These are phyloP conservation scores for Rosa persica DNA, from an alignment of 306 rosid genomes.

Conservation along the genomic window DNA sequence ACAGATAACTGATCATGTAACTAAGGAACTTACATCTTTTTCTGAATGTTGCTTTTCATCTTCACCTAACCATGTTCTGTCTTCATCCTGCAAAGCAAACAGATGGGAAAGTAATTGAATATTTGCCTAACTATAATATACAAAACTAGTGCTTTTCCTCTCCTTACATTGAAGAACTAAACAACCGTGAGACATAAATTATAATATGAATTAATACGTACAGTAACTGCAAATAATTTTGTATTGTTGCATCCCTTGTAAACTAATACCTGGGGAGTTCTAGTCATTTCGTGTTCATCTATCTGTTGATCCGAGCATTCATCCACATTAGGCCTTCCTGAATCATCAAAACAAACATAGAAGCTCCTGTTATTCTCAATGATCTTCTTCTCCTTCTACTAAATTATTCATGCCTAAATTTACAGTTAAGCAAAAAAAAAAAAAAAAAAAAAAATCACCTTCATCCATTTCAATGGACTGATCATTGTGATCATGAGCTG, in stretches of 20 bases:
- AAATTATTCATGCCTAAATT: background rate
- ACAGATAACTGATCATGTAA: background rate
- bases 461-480: conserved; percentile 51
- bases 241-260: background rate
- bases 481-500: conserved; percentile 35
- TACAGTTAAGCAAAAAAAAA: background rate
- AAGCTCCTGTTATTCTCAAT: background rate
- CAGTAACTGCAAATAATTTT: background rate
- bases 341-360: conserved; percentile 22
- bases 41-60: conserved; percentile 28
- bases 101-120: background rate
- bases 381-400: conserved; percentile 1
- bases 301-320: conserved; percentile 31
- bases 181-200: background rate
- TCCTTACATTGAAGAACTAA: background rate
- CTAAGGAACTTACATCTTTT: conserved; percentile 29
- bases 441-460: conserved; percentile 18
- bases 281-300: conserved; percentile 35
- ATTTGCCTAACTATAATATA: background rate
- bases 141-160: background rate
- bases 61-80: conserved; percentile 19
- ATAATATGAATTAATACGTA: background rate
- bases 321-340: conserved; percentile 47
- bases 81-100: conserved; percentile 31
- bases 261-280: conserved; percentile 58